Evolutionary conservation across 345 rosid species (phyloP).

Genomic region (Populus ilicifolia): DNA sequence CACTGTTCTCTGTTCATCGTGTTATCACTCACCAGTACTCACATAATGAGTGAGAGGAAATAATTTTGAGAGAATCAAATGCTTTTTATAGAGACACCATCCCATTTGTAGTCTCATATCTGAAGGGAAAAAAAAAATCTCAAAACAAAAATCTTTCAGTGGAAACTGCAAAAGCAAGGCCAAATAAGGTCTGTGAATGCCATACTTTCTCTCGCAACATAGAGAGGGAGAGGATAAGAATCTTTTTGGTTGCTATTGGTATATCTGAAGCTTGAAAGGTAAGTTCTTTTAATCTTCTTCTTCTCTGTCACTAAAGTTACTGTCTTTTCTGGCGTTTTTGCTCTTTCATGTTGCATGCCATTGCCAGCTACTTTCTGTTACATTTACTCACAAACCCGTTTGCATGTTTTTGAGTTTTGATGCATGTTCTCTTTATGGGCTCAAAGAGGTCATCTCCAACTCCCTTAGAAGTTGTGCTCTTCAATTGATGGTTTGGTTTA

Average conservation of each 20-base stretch:
- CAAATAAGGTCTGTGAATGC: constrained; percentile 11
- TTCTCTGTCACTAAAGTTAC: constrained; percentile 2
- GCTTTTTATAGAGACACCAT: constrained; percentile 30
- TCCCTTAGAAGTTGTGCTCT: constrained; percentile 2
- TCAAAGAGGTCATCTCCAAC: background rate
- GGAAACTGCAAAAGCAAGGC: constrained; percentile 14
- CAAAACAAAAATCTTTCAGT: background rate
- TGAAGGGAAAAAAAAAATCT: background rate
- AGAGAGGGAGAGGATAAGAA: background rate
- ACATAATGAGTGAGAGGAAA: background rate
- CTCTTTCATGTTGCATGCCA: constrained; percentile 12
- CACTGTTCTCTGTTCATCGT: constrained; percentile 9
- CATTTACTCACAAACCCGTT: constrained; percentile 1
- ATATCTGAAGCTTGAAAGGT: constrained; percentile 16
- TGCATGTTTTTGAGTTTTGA: background rate
- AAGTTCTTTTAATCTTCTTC: constrained; percentile 13
- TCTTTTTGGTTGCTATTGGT: constrained; percentile 8
- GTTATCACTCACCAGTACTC: constrained; percentile 11
- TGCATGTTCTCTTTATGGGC: background rate
- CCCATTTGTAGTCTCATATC: constrained; percentile 17
- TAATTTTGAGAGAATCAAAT: constrained; percentile 28
- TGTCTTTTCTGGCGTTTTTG: background rate
- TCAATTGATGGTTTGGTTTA: constrained; percentile 11
- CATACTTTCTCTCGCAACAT: background rate
- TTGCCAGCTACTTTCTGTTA: constrained; percentile 6